These are phyloP conservation scores for Candida alai DNA, from an alignment of 805 yeast genomes.

Conservation along the genomic window DNA sequence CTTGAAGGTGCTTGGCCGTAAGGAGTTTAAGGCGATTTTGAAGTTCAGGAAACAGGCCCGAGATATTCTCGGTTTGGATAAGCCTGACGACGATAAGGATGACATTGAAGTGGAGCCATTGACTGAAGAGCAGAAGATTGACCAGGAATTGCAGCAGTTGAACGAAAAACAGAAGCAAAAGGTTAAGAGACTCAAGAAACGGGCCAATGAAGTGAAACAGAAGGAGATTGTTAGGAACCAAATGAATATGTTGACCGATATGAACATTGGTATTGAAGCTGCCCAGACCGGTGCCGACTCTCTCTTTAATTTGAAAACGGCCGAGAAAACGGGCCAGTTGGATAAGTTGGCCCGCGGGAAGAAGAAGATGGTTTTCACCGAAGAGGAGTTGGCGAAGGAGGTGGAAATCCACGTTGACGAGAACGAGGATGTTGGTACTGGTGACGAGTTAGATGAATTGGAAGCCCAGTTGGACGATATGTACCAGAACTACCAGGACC, in stretches of 20 bases:
- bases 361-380: slow-evolving; percentile 55
- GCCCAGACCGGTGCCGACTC: slow-evolving; percentile 75
- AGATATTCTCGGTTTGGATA: slow-evolving; percentile 65
- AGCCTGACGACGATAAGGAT: slow-evolving; percentile 48
- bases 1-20: slow-evolving; percentile 88
- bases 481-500: slow-evolving; percentile 69
- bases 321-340: slow-evolving; percentile 82
- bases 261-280: slow-evolving; percentile 91
- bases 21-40: slow-evolving; percentile 81
- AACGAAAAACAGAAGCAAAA: slow-evolving; percentile 67
- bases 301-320: slow-evolving; percentile 77
- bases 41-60: slow-evolving; percentile 90
- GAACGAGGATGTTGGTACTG: slow-evolving; percentile 32
- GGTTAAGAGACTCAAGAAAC: slow-evolving; percentile 77
- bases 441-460: slow-evolving; percentile 57
- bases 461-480: slow-evolving; percentile 80
- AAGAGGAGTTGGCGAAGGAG: slow-evolving; percentile 51
- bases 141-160: slow-evolving; percentile 73
- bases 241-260: slow-evolving; percentile 92
- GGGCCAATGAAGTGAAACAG: slow-evolving; percentile 76
- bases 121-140: slow-evolving; percentile 87
- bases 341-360: slow-evolving; percentile 74
- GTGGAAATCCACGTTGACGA: slow-evolving; percentile 48
- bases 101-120: slow-evolving; percentile 63
- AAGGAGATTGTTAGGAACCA: slow-evolving; percentile 89